Evolutionary conservation across 805 yeast species (phyloP).

Genomic region (Schizosaccharomyces cryophilus): DNA sequence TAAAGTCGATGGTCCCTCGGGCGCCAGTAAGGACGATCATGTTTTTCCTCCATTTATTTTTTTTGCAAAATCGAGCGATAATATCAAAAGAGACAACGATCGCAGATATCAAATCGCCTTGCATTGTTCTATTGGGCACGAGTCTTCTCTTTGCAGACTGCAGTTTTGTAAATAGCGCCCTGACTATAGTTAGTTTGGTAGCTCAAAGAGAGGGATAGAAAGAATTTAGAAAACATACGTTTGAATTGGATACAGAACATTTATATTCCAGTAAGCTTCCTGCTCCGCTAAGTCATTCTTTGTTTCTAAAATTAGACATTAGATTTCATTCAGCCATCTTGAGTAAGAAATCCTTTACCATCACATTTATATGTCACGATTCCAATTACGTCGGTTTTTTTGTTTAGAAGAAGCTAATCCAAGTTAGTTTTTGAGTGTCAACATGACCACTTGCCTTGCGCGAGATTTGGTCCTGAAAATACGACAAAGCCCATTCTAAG

Average conservation of each 20-base stretch:
- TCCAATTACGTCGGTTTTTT: slow-evolving; percentile 13
- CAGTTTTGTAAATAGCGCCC: not conserved
- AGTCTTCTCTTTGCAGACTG: slow-evolving; percentile 2
- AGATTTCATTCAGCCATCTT: not conserved
- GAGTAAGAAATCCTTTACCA: slow-evolving; percentile 1
- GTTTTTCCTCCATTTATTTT: slow-evolving; percentile 16
- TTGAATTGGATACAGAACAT: slow-evolving; percentile 4
- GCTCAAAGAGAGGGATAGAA: not conserved
- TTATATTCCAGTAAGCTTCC: slow-evolving; percentile 6
- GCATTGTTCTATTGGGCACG: slow-evolving; percentile 1
- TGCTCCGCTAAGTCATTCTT: not conserved
- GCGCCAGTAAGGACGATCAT: slow-evolving; percentile 17
- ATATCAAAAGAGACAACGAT: slow-evolving; percentile 17
- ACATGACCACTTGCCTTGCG: slow-evolving; percentile 9
- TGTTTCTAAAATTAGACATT: not conserved
- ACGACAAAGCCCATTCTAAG: slow-evolving; percentile 12
- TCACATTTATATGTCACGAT: slow-evolving; percentile 10
- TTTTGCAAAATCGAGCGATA: slow-evolving; percentile 11
- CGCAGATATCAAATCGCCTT: slow-evolving; percentile 10
- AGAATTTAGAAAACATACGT: not conserved
- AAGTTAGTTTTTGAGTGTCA: not conserved
- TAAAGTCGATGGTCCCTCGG: slow-evolving; percentile 6
- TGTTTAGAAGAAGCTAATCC: slow-evolving; percentile 9
- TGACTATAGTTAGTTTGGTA: not conserved
- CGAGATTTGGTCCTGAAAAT: slow-evolving; percentile 20